Evolutionary conservation across 768 basidiomycete species (phyloP).

Genomic region (Tulasnella sp.): DNA sequence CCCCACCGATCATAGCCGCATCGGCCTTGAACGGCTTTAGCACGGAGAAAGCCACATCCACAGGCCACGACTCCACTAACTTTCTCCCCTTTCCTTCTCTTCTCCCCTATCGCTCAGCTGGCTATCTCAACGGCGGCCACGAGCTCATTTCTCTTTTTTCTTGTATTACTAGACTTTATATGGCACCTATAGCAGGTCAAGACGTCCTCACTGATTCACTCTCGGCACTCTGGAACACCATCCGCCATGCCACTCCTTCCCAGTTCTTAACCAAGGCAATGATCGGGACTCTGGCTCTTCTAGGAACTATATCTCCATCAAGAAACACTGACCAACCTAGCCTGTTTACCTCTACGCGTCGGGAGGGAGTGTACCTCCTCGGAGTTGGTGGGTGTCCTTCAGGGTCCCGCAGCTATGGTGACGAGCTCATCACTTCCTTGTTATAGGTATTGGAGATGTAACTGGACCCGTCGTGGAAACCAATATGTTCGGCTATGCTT

Average conservation of each 20-base stretch:
- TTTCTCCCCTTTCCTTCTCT: not conserved
- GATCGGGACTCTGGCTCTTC: not conserved
- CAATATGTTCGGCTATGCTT: slow-evolving; percentile 81
- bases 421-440: not conserved
- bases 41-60: not conserved
- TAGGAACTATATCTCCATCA: not conserved
- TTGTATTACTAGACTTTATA: not conserved
- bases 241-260: not conserved
- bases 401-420: not conserved
- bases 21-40: not conserved
- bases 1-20: not conserved
- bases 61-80: not conserved
- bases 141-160: not conserved
- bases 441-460: slow-evolving; percentile 60
- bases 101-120: not conserved
- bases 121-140: not conserved
- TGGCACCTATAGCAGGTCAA: not conserved
- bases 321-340: not conserved
- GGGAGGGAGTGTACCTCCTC: not conserved
- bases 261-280: not conserved
- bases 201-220: not conserved
- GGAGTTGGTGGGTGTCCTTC: not conserved
- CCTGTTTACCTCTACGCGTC: not conserved
- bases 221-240: not conserved
- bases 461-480: slow-evolving; percentile 80